Conservation (phyloP, 1,284 basidiomycete species). For the Trichosporon sp. region DNA sequence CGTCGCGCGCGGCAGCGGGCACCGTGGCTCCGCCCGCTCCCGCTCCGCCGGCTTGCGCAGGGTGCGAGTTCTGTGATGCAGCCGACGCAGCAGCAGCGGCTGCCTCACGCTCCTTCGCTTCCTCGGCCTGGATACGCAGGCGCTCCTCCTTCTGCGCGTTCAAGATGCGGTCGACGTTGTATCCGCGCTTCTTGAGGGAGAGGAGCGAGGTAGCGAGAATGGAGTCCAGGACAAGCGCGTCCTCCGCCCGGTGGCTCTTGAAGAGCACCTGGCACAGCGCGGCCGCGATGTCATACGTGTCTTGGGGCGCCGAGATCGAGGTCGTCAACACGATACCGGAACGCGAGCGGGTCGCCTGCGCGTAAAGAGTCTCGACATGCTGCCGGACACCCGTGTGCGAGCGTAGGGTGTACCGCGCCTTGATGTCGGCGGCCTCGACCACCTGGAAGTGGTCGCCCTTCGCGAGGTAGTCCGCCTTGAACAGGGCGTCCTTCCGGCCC, state of each 20-base stretch:
- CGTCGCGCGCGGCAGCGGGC: neutral
- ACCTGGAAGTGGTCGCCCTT: slow-evolving; percentile 61
- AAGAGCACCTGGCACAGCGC: slow-evolving; percentile 68
- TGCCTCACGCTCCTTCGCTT: slow-evolving; percentile 40
- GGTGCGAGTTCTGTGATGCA: neutral
- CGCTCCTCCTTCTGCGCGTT: slow-evolving; percentile 74
- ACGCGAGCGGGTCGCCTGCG: slow-evolving; percentile 57
- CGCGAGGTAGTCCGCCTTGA: slow-evolving; percentile 55
- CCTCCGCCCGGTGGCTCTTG: slow-evolving; percentile 68
- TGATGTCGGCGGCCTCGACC: slow-evolving; percentile 54
- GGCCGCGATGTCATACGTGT: slow-evolving; percentile 69
- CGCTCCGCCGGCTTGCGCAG: neutral
- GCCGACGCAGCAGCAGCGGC: neutral
- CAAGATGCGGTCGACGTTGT: slow-evolving; percentile 78
- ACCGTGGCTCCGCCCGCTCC: neutral
- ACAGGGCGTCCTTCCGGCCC: slow-evolving; percentile 63
- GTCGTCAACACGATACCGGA: slow-evolving; percentile 70
- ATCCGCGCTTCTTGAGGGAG: slow-evolving; percentile 67
- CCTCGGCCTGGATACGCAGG: slow-evolving; percentile 56
- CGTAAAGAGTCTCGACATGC: slow-evolving; percentile 57
- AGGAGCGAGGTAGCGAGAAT: slow-evolving; percentile 85
- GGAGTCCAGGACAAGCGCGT: slow-evolving; percentile 66
- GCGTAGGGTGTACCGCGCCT: slow-evolving; percentile 32
- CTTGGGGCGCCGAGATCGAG: slow-evolving; percentile 67
- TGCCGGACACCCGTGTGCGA: slow-evolving; percentile 31